A percentile compares a stretch with the other conserved stretches of the same genome.
phyloP scores from a whole-genome alignment of 352 stramenopile species.

The Phytophthora colocasiae region DNA sequence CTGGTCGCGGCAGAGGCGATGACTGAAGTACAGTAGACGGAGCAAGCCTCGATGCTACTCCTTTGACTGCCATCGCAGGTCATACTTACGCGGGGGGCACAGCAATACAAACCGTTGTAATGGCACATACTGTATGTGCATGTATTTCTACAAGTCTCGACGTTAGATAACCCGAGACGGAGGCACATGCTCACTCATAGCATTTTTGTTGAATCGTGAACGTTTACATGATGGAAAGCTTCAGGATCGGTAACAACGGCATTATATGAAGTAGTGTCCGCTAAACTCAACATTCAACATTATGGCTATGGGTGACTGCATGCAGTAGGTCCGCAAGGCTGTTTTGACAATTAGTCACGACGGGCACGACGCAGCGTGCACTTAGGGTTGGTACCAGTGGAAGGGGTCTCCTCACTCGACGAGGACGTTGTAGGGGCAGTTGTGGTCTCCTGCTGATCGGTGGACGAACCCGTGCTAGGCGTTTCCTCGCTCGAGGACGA shows the following conservation, averaged over 20 bases:
- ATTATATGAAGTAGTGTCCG: constrained; percentile 10
- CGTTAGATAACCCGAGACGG: not conserved
- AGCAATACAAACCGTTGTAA: too few species aligned
- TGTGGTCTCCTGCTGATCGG: constrained; percentile 11
- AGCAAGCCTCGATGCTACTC: constrained; percentile 18
- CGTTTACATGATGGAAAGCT: not conserved
- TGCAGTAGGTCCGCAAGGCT: not conserved
- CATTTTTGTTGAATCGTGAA: constrained; percentile 4
- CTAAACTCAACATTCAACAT: constrained; percentile 26
- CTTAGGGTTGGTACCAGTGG: constrained; percentile 12
- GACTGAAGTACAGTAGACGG: constrained; percentile 18
- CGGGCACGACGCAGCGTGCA: constrained; percentile 22
- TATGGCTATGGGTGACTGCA: constrained; percentile 12
- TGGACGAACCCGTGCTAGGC: constrained; percentile 1
- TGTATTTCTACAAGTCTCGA: not conserved
- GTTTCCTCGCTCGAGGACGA: constrained; percentile 12
- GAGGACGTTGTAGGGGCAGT: constrained; percentile 2
- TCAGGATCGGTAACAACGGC: constrained; percentile 10
- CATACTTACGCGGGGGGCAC: too few species aligned
- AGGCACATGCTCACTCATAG: not conserved
- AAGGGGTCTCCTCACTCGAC: constrained; percentile 16
- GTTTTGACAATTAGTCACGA: constrained; percentile 19
- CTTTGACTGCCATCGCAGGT: constrained; percentile 14
- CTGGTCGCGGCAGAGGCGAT: constrained; percentile 7
- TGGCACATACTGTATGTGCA: not conserved